Conservation (phyloP, 805 yeast genomes). For the Starmerella roubikii region DNA sequence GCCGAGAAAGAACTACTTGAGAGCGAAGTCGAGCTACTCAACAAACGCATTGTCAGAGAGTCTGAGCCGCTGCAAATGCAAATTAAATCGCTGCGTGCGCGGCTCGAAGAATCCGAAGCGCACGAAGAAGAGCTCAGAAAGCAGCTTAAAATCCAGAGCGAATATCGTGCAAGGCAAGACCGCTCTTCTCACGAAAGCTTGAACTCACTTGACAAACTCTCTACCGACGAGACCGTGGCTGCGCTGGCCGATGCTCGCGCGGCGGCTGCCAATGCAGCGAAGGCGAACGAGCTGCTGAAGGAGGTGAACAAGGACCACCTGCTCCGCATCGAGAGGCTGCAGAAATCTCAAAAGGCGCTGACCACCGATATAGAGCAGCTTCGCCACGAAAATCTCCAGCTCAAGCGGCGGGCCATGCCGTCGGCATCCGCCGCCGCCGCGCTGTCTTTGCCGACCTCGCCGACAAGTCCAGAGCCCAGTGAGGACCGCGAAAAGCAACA, state of each 20-base stretch:
- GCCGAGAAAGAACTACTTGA: constrained; percentile 57
- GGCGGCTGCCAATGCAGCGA: constrained; percentile 20
- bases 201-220: too few relatives aligned
- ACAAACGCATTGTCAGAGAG: constrained; percentile 51
- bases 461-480: constrained; percentile 1
- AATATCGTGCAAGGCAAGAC: background rate
- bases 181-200: background rate
- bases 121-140: constrained; percentile 9
- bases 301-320: constrained; percentile 27
- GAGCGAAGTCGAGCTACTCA: constrained; percentile 34
- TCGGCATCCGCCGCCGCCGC: background rate
- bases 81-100: constrained; percentile 16
- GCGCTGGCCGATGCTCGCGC: constrained; percentile 11
- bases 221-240: background rate
- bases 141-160: background rate
- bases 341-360: constrained; percentile 25
- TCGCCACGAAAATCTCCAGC: constrained; percentile 19
- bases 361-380: constrained; percentile 25
- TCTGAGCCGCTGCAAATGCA: constrained; percentile 45
- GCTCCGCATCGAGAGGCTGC: constrained; percentile 27
- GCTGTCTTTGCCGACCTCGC: background rate
- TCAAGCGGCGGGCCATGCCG: constrained; percentile 5
- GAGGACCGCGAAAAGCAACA: constrained; percentile 32
- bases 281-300: constrained; percentile 25
- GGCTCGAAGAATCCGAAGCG: constrained; percentile 14